Evolutionary conservation across 768 basidiomycete species (phyloP).

Genomic region (Lentinula boryana): DNA sequence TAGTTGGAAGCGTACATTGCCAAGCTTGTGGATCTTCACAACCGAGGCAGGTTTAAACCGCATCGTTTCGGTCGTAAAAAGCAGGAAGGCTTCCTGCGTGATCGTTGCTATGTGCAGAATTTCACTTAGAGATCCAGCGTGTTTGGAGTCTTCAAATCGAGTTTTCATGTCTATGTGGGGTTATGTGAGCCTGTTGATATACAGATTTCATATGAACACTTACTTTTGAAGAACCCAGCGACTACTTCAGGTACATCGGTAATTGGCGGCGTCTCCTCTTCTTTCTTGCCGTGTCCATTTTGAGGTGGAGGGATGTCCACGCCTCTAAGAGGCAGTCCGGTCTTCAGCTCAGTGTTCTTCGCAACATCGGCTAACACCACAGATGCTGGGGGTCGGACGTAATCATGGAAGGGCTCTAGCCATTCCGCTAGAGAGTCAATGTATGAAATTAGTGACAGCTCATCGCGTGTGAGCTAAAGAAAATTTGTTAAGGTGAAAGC

Average conservation of each 20-base stretch:
- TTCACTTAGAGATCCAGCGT: slow-evolving; percentile 41
- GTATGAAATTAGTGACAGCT: slow-evolving; percentile 52
- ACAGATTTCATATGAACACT: slow-evolving; percentile 3
- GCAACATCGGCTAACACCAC: slow-evolving; percentile 72
- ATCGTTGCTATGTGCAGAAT: slow-evolving; percentile 70
- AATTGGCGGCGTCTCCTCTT: slow-evolving; percentile 64
- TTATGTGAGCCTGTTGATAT: not conserved
- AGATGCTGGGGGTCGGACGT: slow-evolving; percentile 63
- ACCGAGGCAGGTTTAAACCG: slow-evolving; percentile 70
- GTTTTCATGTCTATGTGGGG: slow-evolving; percentile 42
- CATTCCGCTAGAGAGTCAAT: slow-evolving; percentile 60
- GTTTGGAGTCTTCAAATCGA: slow-evolving; percentile 41
- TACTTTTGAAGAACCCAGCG: slow-evolving; percentile 58
- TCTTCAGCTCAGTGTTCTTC: slow-evolving; percentile 65
- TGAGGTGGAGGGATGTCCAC: slow-evolving; percentile 42
- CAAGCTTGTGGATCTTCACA: slow-evolving; percentile 69
- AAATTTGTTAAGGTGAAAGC: slow-evolving; percentile 1
- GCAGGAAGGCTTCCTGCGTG: slow-evolving; percentile 73
- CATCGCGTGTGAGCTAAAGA: slow-evolving; percentile 60
- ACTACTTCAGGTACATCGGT: slow-evolving; percentile 55
- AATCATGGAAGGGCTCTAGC: slow-evolving; percentile 73
- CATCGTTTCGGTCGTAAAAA: slow-evolving; percentile 62
- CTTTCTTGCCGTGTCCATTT: slow-evolving; percentile 51
- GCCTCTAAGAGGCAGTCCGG: slow-evolving; percentile 61
- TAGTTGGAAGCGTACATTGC: slow-evolving; percentile 36